These are phyloP conservation scores for Gillenia trifoliata DNA, from an alignment of 306 rosid genomes.

Conservation along the genomic window DNA sequence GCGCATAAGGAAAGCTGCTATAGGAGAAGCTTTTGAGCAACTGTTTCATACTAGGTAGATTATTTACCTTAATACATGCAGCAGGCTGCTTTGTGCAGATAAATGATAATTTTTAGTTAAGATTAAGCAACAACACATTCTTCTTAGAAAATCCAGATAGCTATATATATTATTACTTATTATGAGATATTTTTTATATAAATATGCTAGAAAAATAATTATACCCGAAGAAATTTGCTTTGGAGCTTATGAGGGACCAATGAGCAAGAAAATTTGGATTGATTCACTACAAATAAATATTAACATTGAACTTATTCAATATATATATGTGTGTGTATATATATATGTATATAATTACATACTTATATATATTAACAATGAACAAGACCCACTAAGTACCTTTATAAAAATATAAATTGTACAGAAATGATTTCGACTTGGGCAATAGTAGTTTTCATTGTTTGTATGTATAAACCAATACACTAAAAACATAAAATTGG, in stretches of 20 bases:
- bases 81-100: no score
- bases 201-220: neutral
- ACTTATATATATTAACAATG: neutral
- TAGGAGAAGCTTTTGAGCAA: no score
- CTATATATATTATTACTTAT: neutral
- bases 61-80: no score
- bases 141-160: neutral
- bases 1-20: neutral
- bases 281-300: neutral
- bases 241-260: neutral
- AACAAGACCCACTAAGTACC: neutral
- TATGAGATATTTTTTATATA: neutral
- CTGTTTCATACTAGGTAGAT: no score
- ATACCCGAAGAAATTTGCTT: neutral
- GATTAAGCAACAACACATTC: neutral
- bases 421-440: neutral
- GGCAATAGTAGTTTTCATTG: neutral
- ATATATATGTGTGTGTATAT: no score
- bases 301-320: neutral
- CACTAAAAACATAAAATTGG: neutral
- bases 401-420: neutral
- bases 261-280: conserved; percentile 2
- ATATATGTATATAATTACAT: no score
- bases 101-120: no score
- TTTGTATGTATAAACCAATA: neutral